Percentiles rank a stretch among this genome's conserved stretches.
Evolutionary conservation across 1,284 basidiomycete genomes (phyloP).

Genomic region (Sporisorium sorghi): DNA sequence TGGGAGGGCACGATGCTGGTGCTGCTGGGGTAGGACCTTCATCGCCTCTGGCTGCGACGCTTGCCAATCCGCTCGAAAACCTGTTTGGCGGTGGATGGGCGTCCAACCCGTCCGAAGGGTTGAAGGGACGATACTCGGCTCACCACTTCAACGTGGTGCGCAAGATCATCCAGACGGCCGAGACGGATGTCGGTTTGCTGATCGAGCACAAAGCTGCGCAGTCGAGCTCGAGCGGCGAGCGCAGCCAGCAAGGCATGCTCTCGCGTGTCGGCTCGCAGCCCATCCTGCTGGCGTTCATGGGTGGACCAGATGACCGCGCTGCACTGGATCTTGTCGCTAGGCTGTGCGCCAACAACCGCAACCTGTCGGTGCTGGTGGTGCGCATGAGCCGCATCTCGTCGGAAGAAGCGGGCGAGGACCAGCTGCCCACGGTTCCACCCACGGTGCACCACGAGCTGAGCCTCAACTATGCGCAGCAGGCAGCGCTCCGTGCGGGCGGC

Average conservation of each 20-base stretch:
- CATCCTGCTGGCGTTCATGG: constrained; percentile 87
- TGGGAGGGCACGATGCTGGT: constrained; percentile 9
- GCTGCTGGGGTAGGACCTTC: constrained; percentile 27
- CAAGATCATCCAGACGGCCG: constrained; percentile 77
- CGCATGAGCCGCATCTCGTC: constrained; percentile 46
- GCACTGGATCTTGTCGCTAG: constrained; percentile 73
- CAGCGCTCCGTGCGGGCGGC: constrained; percentile 9
- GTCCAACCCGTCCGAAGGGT: constrained; percentile 12
- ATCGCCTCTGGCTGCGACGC: constrained; percentile 41
- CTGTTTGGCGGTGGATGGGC: constrained; percentile 55
- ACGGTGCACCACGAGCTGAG: constrained; percentile 57
- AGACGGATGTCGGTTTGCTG: constrained; percentile 77
- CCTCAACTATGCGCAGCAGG: constrained; percentile 20
- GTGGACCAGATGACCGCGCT: constrained; percentile 89
- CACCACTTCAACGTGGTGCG: constrained; percentile 77
- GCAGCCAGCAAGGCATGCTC: constrained; percentile 11
- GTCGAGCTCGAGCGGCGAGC: background rate
- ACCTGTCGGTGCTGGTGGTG: constrained; percentile 48
- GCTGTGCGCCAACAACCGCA: constrained; percentile 52
- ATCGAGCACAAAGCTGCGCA: constrained; percentile 76
- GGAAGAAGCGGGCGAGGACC: constrained; percentile 46
- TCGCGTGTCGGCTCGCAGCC: constrained; percentile 69
- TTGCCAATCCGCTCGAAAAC: constrained; percentile 56
- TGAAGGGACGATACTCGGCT: constrained; percentile 64
- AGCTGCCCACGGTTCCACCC: constrained; percentile 51